phyloP scores from a whole-genome alignment of 148 eudicot genomes.

The Camellia lanceoleosa region DNA sequence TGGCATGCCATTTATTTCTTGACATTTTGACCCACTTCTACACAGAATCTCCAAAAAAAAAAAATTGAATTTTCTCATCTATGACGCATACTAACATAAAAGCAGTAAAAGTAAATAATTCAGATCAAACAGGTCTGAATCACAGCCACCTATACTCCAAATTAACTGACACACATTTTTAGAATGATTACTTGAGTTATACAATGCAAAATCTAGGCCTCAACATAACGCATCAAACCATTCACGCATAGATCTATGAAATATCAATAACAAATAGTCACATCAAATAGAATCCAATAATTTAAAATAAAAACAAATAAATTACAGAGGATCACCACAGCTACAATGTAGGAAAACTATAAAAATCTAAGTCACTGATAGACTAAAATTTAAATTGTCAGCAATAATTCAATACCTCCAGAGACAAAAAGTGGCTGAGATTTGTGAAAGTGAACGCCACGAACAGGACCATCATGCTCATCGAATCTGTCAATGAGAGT shows the following conservation, averaged over 20 bases:
- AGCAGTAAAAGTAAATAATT: neutral
- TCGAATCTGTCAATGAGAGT: slow-evolving; percentile 86
- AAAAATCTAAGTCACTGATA: neutral
- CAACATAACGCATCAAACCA: neutral
- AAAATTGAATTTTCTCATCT: neutral
- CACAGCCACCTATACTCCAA: neutral
- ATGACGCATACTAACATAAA: no score
- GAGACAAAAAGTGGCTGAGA: slow-evolving; percentile 91
- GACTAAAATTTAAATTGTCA: neutral
- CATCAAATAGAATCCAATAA: neutral
- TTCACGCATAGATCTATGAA: neutral
- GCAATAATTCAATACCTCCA: slow-evolving; percentile 47
- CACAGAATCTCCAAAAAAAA: neutral
- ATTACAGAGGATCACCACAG: neutral
- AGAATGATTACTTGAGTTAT: neutral
- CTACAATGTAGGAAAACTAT: neutral
- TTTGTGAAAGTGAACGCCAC: slow-evolving; percentile 84
- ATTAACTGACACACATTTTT: neutral
- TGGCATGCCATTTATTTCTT: neutral
- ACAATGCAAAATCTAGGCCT: slow-evolving; percentile 2
- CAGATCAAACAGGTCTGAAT: slow-evolving; percentile 1
- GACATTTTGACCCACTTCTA: neutral
- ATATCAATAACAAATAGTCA: neutral
- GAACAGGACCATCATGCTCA: slow-evolving; percentile 96
- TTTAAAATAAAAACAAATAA: neutral